Evolutionary conservation across 23 red algal species (phyloP).

Genomic region (Gracilaria gracilis): DNA sequence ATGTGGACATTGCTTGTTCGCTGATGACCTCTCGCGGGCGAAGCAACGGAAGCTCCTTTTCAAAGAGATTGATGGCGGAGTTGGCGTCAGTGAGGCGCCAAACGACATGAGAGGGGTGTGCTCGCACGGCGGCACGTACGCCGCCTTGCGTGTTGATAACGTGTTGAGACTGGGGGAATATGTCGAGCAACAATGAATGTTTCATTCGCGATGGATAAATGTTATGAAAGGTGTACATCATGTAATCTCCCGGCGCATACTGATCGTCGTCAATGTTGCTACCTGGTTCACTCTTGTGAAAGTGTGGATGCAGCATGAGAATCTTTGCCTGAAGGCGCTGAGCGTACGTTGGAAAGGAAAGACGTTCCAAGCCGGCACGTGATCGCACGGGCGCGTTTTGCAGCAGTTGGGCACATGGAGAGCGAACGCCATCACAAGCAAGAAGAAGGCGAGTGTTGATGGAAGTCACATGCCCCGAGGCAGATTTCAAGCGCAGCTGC

Average conservation of each 20-base stretch:
- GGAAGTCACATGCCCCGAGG: not conserved
- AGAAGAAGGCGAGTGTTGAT: not conserved
- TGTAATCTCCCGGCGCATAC: not conserved
- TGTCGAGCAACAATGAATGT: not conserved
- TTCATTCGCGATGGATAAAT: not conserved
- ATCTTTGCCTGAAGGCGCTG: not conserved
- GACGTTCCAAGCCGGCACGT: not conserved
- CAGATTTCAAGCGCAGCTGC: not conserved
- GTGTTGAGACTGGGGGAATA: not conserved
- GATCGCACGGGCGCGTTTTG: not conserved
- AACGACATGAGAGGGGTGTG: slow-evolving; percentile 1
- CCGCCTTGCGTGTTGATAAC: not conserved
- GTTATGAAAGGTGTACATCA: slow-evolving; percentile 16
- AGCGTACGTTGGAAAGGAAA: not conserved
- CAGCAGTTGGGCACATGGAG: not conserved
- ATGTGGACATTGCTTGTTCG: not conserved
- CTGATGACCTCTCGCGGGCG: slow-evolving; percentile 6
- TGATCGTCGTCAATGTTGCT: not conserved
- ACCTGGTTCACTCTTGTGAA: not conserved
- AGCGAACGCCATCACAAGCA: slow-evolving; percentile 2
- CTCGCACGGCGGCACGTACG: slow-evolving; percentile 7
- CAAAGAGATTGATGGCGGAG: not conserved
- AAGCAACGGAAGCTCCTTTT: slow-evolving; percentile 20
- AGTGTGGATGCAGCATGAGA: not conserved
- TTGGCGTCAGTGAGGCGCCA: not conserved